Evolutionary conservation across 805 yeast species (phyloP), one percentile per base, ranked within the genome.

Genomic region (Hemisphaericaspora nanyangensis): DNA sequence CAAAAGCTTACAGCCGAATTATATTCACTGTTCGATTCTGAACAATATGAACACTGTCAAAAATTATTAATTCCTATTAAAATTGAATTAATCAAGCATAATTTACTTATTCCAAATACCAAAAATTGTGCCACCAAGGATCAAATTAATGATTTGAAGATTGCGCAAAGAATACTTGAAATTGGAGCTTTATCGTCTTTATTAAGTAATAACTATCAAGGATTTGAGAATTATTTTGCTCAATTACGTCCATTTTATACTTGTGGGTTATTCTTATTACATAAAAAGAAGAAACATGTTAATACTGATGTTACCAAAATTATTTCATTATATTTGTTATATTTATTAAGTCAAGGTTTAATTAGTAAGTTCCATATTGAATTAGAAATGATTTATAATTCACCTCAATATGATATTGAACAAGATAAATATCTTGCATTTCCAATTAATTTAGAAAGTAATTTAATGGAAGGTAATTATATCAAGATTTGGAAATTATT

Each of bases 391-490:
- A 72, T 89, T 48, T 77, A 74, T 49, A 76, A 76, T 49, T 62
- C 66, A 36, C 3, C 12, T 22, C 55, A 58, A 16, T 68, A 78
- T 45, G 91, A 87, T 49, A 69, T 72, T 26, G 95, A 86, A n/a
- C 38, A 54, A 27, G 74, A 68, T 58, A 69, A 74, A 48, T 86
- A 74, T 58, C 69, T 91, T 49, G 76, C 79, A 34, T 89, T 89
- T 58, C 98, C 98, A 17, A 81, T 91, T 38, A 80, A 81, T 50
- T 79, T 93, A 51, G 98, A 93, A 60, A 81, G 86, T 48, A 87
- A 95, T 84, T 76, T 93, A 48, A 88, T 91, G 83, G 98, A 93
- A 65, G 99, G 99, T 31, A 85, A 91, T 48, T 93, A 90, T 63
- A 93, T 88, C 61, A 86, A 86, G 61, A 91, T 90, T 33, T 85